Evolutionary conservation across 805 yeast genomes (phyloP).

Genomic region (Nakazawaea populi): DNA sequence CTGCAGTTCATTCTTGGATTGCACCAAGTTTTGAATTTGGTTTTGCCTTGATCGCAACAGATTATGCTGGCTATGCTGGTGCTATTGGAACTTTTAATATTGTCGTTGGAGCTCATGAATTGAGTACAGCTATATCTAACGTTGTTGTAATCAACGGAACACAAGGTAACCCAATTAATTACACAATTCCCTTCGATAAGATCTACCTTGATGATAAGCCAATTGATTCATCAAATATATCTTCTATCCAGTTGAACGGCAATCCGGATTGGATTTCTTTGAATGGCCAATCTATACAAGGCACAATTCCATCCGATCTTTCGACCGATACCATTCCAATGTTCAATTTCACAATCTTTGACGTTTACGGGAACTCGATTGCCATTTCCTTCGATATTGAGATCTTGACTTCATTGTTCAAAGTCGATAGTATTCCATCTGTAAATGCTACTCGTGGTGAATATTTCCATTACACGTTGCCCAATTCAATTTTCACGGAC

Average conservation of each 20-base stretch:
- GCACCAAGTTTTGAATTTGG: constrained; percentile 80
- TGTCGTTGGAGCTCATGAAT: constrained; percentile 82
- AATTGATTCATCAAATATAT: constrained; percentile 47
- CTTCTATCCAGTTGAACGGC: constrained; percentile 38
- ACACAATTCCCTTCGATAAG: constrained; percentile 55
- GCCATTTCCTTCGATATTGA: constrained; percentile 52
- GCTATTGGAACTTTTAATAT: constrained; percentile 65
- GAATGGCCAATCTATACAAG: constrained; percentile 36
- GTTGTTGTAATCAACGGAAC: constrained; percentile 63
- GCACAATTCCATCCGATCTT: constrained; percentile 46
- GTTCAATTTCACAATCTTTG: constrained; percentile 54
- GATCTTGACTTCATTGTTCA: constrained; percentile 48
- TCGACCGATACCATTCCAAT: constrained; percentile 21
- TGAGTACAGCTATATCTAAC: constrained; percentile 59
- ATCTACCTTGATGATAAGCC: constrained; percentile 58
- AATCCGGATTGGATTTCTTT: constrained; percentile 61
- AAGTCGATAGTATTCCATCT: constrained; percentile 43
- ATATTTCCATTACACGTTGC: constrained; percentile 51
- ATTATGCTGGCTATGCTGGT: constrained; percentile 67
- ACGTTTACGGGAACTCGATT: constrained; percentile 55
- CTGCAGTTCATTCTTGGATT: constrained; percentile 74
- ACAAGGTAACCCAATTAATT: constrained; percentile 45
- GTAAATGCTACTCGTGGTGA: constrained; percentile 65
- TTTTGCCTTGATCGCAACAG: constrained; percentile 74
- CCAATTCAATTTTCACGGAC: constrained; percentile 53